Percentiles rank a stretch among this genome's conserved stretches.
phyloP scores from a whole-genome alignment of 345 rosid genomes.

The Turritis glabra region DNA sequence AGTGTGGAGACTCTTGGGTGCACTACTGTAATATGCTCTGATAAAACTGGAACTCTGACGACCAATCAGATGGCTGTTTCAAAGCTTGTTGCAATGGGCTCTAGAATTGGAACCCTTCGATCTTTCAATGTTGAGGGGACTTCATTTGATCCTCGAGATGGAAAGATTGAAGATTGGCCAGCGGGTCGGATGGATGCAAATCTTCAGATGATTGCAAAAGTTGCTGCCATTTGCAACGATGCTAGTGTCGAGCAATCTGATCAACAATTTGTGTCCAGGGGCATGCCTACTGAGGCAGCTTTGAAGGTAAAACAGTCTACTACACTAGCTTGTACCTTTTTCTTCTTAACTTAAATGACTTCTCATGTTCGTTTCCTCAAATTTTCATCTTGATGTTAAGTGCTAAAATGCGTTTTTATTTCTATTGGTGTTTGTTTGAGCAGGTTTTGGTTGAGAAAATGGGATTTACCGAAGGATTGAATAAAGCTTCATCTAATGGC shows the following conservation, averaged over 20 bases:
- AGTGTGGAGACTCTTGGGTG: slow-evolving; percentile 97
- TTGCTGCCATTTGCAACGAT: slow-evolving; percentile 90
- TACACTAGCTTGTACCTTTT: slow-evolving; percentile 3
- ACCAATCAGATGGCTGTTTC: slow-evolving; percentile 93
- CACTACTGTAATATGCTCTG: slow-evolving; percentile 91
- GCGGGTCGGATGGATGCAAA: slow-evolving; percentile 74
- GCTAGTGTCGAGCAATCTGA: slow-evolving; percentile 75
- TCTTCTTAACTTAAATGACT: slow-evolving; percentile 15
- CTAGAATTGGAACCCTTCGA: slow-evolving; percentile 63
- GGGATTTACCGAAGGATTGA: slow-evolving; percentile 68
- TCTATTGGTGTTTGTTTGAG: slow-evolving; percentile 3
- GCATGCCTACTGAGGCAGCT: slow-evolving; percentile 98
- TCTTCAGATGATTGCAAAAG: slow-evolving; percentile 86
- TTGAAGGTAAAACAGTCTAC: slow-evolving; percentile 59
- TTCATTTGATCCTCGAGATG: slow-evolving; percentile 79
- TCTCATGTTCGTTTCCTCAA: not conserved
- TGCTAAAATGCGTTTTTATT: not conserved
- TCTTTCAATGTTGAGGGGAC: slow-evolving; percentile 84
- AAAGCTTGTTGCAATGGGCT: slow-evolving; percentile 83
- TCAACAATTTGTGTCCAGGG: slow-evolving; percentile 60
- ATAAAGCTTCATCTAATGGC: slow-evolving; percentile 41
- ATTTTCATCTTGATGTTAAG: too few relatives aligned
- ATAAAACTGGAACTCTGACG: slow-evolving; percentile 92
- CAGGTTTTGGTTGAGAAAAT: slow-evolving; percentile 97
- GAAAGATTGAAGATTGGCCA: slow-evolving; percentile 74